These are phyloP conservation scores for Aureobasidium sp. DNA, from an alignment of 2,329 filamentous ascomycete genomes.

Conservation along the genomic window DNA sequence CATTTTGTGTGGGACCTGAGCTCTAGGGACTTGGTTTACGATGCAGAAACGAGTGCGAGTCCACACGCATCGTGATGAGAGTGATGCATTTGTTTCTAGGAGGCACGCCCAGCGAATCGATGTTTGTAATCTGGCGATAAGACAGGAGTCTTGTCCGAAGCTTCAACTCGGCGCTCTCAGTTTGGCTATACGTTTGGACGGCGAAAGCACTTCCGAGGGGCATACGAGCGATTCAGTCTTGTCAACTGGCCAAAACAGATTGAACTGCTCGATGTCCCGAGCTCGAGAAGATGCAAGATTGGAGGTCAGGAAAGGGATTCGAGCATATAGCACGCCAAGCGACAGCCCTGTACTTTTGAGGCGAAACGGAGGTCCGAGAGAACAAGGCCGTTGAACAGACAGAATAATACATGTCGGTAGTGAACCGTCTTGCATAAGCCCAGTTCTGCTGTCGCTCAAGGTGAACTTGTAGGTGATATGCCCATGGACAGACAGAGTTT, in stretches of 20 bases:
- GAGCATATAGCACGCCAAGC: background rate
- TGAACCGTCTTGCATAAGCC: background rate
- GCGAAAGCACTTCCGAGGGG: background rate
- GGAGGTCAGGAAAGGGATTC: background rate
- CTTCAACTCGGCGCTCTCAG: background rate
- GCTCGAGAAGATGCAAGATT: background rate
- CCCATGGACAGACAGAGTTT: background rate
- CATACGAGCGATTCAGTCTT: background rate
- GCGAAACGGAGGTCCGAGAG: background rate
- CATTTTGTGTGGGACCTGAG: background rate
- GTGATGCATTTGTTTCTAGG: background rate
- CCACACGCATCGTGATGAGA: background rate
- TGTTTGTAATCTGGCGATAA: background rate
- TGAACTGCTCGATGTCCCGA: background rate
- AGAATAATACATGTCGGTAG: background rate
- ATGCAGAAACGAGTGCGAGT: background rate
- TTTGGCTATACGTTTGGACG: background rate
- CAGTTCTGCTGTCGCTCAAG: background rate
- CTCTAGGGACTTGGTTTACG: background rate
- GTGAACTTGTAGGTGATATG: background rate
- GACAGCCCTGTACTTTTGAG: background rate
- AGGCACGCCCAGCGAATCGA: background rate
- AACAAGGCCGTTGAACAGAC: background rate
- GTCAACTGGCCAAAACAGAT: no score
- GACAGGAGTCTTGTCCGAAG: background rate